These are phyloP conservation scores for Pseudognaphalium luteoalbum DNA, from an alignment of 129 eudicot genomes.

Conservation along the genomic window DNA sequence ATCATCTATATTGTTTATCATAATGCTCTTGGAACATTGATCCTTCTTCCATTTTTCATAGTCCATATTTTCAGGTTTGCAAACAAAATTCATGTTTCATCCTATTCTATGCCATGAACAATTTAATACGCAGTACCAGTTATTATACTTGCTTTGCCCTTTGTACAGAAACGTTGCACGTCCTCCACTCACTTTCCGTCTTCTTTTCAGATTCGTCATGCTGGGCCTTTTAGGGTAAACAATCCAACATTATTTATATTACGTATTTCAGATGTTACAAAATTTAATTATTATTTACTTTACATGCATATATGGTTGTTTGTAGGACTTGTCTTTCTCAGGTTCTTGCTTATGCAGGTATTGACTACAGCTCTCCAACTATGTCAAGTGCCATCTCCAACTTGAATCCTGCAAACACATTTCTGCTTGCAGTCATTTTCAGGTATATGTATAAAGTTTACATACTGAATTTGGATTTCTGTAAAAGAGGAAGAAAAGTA, in stretches of 20 bases:
- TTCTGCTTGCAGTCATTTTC: constrained; percentile 35
- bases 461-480: background rate
- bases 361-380: constrained; percentile 44
- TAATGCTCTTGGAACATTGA: constrained; percentile 33
- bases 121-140: background rate
- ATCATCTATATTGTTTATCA: constrained; percentile 32
- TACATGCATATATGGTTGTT: background rate
- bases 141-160: background rate
- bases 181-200: constrained; percentile 31
- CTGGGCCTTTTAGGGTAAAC: constrained; percentile 51
- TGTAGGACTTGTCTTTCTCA: constrained; percentile 35
- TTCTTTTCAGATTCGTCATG: constrained; percentile 39
- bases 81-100: background rate
- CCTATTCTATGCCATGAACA: background rate
- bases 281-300: too few species aligned
- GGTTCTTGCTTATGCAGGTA: constrained; percentile 26
- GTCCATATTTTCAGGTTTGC: constrained; percentile 26
- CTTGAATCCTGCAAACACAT: constrained; percentile 36
- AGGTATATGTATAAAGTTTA: constrained; percentile 20
- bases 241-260: background rate
- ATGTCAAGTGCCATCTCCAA: constrained; percentile 38
- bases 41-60: constrained; percentile 45
- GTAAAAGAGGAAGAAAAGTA: too few species aligned
- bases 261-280: background rate
- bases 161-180: constrained; percentile 30